A percentile compares a stretch with the other conserved stretches of the same genome.
Conservation (phyloP, 2,329 filamentous ascomycete species). For the Neonectria sp. region DNA sequence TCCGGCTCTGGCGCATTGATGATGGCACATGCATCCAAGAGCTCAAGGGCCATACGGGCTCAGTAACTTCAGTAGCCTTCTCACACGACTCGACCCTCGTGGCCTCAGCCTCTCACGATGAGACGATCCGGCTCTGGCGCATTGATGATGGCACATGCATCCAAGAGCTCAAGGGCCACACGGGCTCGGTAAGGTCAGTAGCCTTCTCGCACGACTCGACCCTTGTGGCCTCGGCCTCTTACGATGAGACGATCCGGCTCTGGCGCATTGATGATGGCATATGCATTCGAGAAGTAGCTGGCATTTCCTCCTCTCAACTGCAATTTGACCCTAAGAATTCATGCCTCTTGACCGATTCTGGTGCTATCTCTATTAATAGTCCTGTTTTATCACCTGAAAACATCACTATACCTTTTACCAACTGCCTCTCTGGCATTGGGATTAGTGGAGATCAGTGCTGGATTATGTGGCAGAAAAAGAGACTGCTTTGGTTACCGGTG, state of each 20-base stretch:
- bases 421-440: constrained; percentile 3
- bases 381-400: background rate
- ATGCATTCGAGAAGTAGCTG: background rate
- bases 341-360: background rate
- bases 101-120: constrained; percentile 4
- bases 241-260: background rate
- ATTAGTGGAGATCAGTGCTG: constrained; percentile 7
- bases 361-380: background rate
- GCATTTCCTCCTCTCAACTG: too few relatives aligned
- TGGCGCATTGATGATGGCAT: background rate
- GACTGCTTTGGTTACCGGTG: constrained; percentile 12
- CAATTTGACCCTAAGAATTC: background rate
- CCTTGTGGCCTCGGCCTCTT: background rate
- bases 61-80: background rate
- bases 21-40: background rate
- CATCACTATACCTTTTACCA: constrained; percentile 6
- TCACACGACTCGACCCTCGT: too few relatives aligned
- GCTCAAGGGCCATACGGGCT: constrained; percentile 2
- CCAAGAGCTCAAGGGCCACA: background rate
- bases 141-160: background rate
- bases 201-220: background rate
- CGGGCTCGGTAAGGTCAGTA: background rate
- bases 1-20: constrained; percentile 1
- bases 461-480: constrained; percentile 11
- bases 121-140: constrained; percentile 1